Evolutionary conservation across 2,329 filamentous ascomycete species (phyloP).

Genomic region (Venturia carpophila): DNA sequence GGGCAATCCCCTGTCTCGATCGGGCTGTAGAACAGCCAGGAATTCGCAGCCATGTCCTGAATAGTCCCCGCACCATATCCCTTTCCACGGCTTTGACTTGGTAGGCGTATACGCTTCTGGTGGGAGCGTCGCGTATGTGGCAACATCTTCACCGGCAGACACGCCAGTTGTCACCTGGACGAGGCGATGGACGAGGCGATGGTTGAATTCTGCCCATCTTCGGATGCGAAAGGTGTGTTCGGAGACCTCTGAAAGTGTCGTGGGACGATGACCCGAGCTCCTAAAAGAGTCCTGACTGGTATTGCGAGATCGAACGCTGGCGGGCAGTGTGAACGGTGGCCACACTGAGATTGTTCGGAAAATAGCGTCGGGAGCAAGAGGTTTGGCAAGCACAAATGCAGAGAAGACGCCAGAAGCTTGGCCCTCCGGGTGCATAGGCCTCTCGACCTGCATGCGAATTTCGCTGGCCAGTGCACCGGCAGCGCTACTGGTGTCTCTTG

Average conservation of each 20-base stretch:
- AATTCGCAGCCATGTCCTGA: constrained; percentile 85
- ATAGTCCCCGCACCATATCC: constrained; percentile 91
- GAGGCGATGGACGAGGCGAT: constrained; percentile 25
- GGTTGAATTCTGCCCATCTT: constrained; percentile 59
- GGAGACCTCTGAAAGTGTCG: constrained; percentile 51
- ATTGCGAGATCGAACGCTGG: constrained; percentile 49
- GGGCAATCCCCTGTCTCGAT: constrained; percentile 31
- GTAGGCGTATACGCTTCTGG: constrained; percentile 73
- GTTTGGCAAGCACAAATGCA: constrained; percentile 59
- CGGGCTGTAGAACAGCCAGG: constrained; percentile 69
- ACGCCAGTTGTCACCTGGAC: constrained; percentile 26
- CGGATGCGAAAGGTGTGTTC: constrained; percentile 65
- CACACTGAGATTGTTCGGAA: constrained; percentile 47
- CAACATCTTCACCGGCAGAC: constrained; percentile 45
- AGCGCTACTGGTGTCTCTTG: constrained; percentile 34
- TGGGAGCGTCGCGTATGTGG: constrained; percentile 66
- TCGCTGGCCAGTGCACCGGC: constrained; percentile 46
- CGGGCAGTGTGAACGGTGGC: constrained; percentile 67
- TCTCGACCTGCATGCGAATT: constrained; percentile 18
- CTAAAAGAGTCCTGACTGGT: constrained; percentile 39
- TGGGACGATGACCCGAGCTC: constrained; percentile 43
- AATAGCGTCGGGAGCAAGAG: constrained; percentile 37
- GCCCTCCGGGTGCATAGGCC: constrained; percentile 17
- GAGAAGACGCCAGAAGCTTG: constrained; percentile 46
- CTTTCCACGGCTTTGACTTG: constrained; percentile 69